phyloP scores from a whole-genome alignment of 768 basidiomycete species.

The Tylopilus balloui region DNA sequence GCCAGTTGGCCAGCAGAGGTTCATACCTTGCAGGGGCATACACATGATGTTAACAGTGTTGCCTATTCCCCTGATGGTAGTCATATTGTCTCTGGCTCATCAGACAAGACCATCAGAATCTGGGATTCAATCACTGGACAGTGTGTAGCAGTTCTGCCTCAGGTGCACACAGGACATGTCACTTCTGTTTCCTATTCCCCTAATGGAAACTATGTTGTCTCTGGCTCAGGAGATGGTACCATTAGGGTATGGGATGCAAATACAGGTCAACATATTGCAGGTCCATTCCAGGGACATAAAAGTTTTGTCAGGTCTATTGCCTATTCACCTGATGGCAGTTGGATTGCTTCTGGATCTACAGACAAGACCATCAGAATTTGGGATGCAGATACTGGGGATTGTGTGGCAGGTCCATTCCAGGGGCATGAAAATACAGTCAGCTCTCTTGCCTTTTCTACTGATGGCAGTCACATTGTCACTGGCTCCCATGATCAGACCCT shows the following conservation, averaged over 20 bases:
- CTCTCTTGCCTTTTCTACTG: conserved; percentile 14
- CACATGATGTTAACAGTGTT: conserved; percentile 8
- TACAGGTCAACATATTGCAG: conserved; percentile 10
- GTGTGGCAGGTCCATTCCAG: conserved; percentile 1
- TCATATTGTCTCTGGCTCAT: conserved; percentile 26
- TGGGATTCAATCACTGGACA: conserved; percentile 19
- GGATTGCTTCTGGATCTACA: conserved; percentile 20
- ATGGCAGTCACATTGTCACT: conserved; percentile 14
- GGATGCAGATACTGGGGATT: conserved; percentile 11
- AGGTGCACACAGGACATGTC: neutral
- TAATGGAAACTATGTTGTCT: conserved; percentile 18
- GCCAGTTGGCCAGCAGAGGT: conserved; percentile 18
- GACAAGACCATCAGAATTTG: conserved; percentile 15
- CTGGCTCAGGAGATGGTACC: conserved; percentile 11
- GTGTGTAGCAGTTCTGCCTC: conserved; percentile 3
- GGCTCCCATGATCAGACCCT: conserved; percentile 1
- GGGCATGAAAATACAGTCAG: neutral
- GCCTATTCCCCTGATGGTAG: conserved; percentile 22
- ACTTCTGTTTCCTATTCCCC: conserved; percentile 22
- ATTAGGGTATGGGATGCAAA: conserved; percentile 22
- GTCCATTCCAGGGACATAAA: conserved; percentile 12
- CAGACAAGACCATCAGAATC: conserved; percentile 18
- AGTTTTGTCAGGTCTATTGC: conserved; percentile 2
- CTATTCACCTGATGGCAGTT: conserved; percentile 19
- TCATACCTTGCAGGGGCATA: conserved; percentile 14